Percentiles rank a stretch among this genome's conserved stretches.
phyloP scores from a whole-genome alignment of 2,329 filamentous ascomycete genomes.

The Nakataea oryzae region DNA sequence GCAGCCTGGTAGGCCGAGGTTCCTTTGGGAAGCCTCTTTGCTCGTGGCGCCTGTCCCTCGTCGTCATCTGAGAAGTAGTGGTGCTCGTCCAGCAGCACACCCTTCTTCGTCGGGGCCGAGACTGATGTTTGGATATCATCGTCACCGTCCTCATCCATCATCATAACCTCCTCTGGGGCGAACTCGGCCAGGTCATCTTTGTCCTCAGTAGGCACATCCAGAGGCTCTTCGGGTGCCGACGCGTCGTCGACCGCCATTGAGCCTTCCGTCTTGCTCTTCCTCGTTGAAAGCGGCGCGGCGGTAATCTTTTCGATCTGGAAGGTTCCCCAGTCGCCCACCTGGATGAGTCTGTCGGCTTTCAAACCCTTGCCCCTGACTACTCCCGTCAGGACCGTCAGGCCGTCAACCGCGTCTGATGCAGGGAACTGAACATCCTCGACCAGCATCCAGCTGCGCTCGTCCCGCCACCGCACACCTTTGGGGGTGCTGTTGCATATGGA shows the following conservation, averaged over 20 bases:
- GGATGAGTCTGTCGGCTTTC: slow-evolving; percentile 82
- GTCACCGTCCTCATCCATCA: slow-evolving; percentile 56
- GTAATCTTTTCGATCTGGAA: slow-evolving; percentile 88
- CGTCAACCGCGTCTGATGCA: slow-evolving; percentile 34
- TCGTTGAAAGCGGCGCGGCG: slow-evolving; percentile 55
- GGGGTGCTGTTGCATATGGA: slow-evolving; percentile 86
- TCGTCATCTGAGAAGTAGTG: slow-evolving; percentile 96
- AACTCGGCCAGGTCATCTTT: slow-evolving; percentile 75
- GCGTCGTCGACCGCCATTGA: slow-evolving; percentile 58
- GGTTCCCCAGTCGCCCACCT: slow-evolving; percentile 87
- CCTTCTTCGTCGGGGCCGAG: slow-evolving; percentile 52
- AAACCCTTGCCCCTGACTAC: slow-evolving; percentile 76
- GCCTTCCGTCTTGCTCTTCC: slow-evolving; percentile 49
- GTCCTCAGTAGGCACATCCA: slow-evolving; percentile 67
- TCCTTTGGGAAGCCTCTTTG: slow-evolving; percentile 74
- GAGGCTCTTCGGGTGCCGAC: slow-evolving; percentile 34
- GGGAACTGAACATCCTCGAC: slow-evolving; percentile 73
- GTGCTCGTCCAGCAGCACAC: slow-evolving; percentile 89
- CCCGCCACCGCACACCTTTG: slow-evolving; percentile 91
- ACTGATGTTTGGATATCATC: slow-evolving; percentile 25
- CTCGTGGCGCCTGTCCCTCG: slow-evolving; percentile 44
- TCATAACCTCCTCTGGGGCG: slow-evolving; percentile 75
- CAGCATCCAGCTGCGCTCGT: slow-evolving; percentile 92
- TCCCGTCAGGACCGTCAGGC: slow-evolving; percentile 69
- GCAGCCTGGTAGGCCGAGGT: slow-evolving; percentile 91